phyloP scores from a whole-genome alignment of 805 yeast genomes.

The Lipomyces oligophaga region DNA sequence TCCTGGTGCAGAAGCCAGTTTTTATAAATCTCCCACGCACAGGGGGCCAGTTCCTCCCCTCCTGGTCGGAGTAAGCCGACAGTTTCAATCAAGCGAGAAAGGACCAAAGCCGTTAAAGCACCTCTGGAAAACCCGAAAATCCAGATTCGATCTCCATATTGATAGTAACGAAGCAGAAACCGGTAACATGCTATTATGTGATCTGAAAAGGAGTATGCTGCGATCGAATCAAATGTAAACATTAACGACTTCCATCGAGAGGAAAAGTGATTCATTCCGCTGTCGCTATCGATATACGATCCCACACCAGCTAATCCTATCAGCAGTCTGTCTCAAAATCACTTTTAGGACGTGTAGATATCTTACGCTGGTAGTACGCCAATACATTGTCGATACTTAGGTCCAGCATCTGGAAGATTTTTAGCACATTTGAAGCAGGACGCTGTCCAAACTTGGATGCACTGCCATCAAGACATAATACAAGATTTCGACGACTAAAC shows the following conservation, averaged over 20 bases:
- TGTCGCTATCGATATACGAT: conserved; percentile 40
- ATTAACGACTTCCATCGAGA: conserved; percentile 24
- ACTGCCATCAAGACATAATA: conserved; percentile 25
- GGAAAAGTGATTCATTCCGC: conserved; percentile 1
- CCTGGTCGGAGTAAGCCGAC: conserved; percentile 60
- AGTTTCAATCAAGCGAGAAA: conserved; percentile 61
- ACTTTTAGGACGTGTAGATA: too few species aligned
- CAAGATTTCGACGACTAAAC: conserved; percentile 9
- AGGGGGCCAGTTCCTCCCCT: conserved; percentile 50
- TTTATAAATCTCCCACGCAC: conserved; percentile 62
- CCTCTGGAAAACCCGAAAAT: conserved; percentile 46
- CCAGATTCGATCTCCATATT: conserved; percentile 29
- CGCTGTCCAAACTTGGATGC: conserved; percentile 12
- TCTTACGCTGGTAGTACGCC: conserved; percentile 21
- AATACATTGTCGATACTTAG: conserved; percentile 2
- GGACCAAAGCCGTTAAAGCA: conserved; percentile 59
- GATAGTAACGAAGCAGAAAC: conserved; percentile 24
- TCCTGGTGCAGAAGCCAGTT: conserved; percentile 37
- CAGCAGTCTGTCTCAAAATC: too few species aligned
- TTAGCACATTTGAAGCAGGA: conserved; percentile 18
- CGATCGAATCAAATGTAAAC: conserved; percentile 42
- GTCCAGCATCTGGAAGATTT: conserved; percentile 17
- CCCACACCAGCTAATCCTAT: conserved; percentile 67
- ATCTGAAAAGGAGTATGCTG: conserved; percentile 53
- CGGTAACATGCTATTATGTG: conserved; percentile 47